Percentiles rank a stretch among this genome's conserved stretches.
These are phyloP conservation scores for Pezicula carpinea DNA, from an alignment of 2,329 filamentous ascomycete species.

Conservation along the genomic window DNA sequence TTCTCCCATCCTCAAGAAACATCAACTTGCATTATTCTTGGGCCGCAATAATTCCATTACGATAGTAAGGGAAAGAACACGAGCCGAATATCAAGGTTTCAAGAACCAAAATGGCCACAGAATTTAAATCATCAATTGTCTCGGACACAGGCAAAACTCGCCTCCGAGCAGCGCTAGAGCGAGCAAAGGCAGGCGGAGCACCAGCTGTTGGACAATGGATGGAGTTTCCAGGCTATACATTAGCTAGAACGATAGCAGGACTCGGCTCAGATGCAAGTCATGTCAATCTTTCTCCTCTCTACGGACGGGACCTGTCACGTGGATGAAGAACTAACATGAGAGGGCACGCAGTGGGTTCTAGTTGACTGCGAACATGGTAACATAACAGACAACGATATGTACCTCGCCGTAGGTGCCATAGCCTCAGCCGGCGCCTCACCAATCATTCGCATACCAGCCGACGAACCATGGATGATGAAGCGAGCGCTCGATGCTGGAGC, in stretches of 20 bases:
- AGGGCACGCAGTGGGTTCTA: constrained; percentile 45
- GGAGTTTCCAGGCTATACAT: constrained; percentile 28
- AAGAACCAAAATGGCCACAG: constrained; percentile 8
- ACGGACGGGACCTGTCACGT: neutral
- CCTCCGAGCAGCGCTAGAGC: constrained; percentile 25
- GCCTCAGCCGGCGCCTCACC: constrained; percentile 46
- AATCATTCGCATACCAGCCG: constrained; percentile 51
- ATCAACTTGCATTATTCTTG: too few species aligned
- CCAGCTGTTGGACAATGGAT: constrained; percentile 30
- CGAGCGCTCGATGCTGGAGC: constrained; percentile 50
- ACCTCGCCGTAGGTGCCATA: constrained; percentile 50
- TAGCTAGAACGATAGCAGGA: constrained; percentile 26
- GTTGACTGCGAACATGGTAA: constrained; percentile 52
- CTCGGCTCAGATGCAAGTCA: constrained; percentile 29
- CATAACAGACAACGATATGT: constrained; percentile 48
- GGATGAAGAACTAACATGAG: neutral
- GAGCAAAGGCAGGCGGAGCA: constrained; percentile 22
- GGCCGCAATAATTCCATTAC: too few species aligned
- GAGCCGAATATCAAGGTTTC: neutral
- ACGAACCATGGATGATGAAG: constrained; percentile 49
- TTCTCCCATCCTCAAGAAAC: too few species aligned
- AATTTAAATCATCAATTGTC: constrained; percentile 21
- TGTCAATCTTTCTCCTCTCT: constrained; percentile 7
- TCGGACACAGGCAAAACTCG: constrained; percentile 28
- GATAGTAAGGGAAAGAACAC: too few species aligned